Evolutionary conservation across 202 grass and related monocot species (phyloP), one percentile per base, ranked within the genome.

Genomic region (Zoysia matrella): DNA sequence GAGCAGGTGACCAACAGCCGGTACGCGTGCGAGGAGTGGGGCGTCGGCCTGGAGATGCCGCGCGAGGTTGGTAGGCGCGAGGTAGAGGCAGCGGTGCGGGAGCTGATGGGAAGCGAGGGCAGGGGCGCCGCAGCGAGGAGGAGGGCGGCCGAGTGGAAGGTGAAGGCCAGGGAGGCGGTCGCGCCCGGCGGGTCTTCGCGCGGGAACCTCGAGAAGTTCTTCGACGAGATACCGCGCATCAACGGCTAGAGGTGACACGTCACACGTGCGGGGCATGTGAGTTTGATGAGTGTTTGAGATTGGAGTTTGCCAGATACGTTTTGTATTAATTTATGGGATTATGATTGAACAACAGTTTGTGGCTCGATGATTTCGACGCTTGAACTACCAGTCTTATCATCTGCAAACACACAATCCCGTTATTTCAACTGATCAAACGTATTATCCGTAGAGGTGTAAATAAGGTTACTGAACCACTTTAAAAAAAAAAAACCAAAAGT

Each of bases 1-100:
- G 90, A 95, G 72, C 85, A 92, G 79, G 79, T 77, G 51, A 95
- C 85, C 40, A 92, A 95, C 41, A 86, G 76, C 80, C 77, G 70
- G n/a, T 92, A 88, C 70, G 67, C 84, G 82, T 88, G 90, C 80
- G 76, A 79, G 0, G 80, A 86, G 70, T 95, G 88, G 90, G 82
- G 87, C 1, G 77, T 92, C 2, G 93, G 90, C 3, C 11, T 84
- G 64, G 85, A 92, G 73, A 84, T 95, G 65, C n/a, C 60, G 30
- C 64, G 76, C 3, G 75, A 88, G 30, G 93, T 44, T 7, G 63
- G 18, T 53, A 62, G 80, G 7, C 10, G 1, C 0, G 80, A 92
- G 71, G 88, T 92, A 52, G 90, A 92, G 80, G 65, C 8, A 0
- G 69, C 83, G 42, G 83, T 92, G 16, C 88, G 80, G 76, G 80